Base-by-base conservation (phyloP, 192 early-diverging fungal species). In the Nowakowskiella sp. region DNA sequence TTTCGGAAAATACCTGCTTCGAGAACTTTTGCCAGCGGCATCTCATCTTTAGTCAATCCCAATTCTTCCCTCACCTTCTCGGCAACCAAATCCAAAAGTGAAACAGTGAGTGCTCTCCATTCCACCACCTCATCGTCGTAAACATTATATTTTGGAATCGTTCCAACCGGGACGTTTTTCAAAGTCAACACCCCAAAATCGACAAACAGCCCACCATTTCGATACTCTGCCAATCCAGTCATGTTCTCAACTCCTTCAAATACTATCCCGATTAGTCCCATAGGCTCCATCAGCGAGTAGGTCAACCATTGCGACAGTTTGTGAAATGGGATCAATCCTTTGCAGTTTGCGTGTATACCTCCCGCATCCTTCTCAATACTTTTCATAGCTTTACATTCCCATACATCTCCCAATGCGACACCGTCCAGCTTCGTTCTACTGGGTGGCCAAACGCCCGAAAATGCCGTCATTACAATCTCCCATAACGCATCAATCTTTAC, bases 281-380 rank as follows among this genome's bases (percentile, higher is more conserved):
- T 58, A 3, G 86, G 78, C 39, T 94, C 93, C 66, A 92, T 76
- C 31, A 94, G 72, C 2, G 90, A 92, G 69, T 92, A 94, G 1
- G 90, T 88, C 32, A 96, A 82, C 93, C 93, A 96, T 62, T 96
- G 93, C 4, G 90, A 89, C 42, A 96, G 76, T 55, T 96, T 96
- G 67, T 96, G 90, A 67, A 94, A 91, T 10, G 85, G 70, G 16
- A 91, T 84, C 31, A 88, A 66, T 23, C 67, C 55, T 22, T 78
- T 68, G 25, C 44, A 43, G 21, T 13, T 24, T 27, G 27, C 8
- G 33, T 27, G 31, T 49, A 31, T 4, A 24, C 16, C 53, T 21
- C 33, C 26, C 9, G 8, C 3, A 8, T 44, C 16, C 13, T 34
- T 47, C 50, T 31, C 32, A 27, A 74, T 53, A 7, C 21, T n/a